Evolutionary conservation across 805 yeast genomes (phyloP), one percentile per base, ranked within the genome.

Genomic region (Myxozyma monticola): DNA sequence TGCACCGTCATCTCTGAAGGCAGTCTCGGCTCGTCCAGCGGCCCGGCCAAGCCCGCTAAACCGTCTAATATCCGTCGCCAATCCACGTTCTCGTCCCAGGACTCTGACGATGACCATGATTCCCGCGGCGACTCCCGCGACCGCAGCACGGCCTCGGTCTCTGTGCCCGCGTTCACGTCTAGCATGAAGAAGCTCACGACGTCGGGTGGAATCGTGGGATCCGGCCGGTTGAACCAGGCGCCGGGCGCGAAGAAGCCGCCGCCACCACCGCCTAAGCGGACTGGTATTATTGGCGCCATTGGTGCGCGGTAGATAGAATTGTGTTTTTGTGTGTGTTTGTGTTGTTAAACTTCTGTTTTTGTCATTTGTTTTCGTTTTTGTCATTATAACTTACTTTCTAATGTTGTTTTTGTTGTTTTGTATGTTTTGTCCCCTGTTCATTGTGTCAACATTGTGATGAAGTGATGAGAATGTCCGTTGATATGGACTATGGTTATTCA

Each of bases 1-100:
- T 50, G 57, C 37, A 41, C 56, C 15, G 57, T 57, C 22, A 46
- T 58, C 36, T 52, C 60, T 14, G 62, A 57, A 25, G 54, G 50
- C 12, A 28, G 24, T 37, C 4, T 28, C 31, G 17, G 17, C 22
- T 8, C 15, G 20, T n/a, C 30, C 4, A 36, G 25, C 24, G 40
- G 42, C 18, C 42, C 57, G 12, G 42, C 49, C 10, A 50, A 44
- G 28, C 57, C 59, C 4, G 20, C 50, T 4, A 52, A 43, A 38
- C 44, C 56, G 12, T 41, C 42, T 9, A 18, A 33, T 14, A 29
- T 38, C 39, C 48, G 53, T 25, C 41, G 41, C 15, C 15, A 33
- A 3, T 52, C 53, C n/a, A 38, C 40, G 9, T 36, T 47, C 42
- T 31, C 48, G 10, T 31, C 42, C 4, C 9, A 15, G 7, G 36